Conservation (phyloP, 495 filamentous ascomycete species). For the Penicillium pancosmium region DNA sequence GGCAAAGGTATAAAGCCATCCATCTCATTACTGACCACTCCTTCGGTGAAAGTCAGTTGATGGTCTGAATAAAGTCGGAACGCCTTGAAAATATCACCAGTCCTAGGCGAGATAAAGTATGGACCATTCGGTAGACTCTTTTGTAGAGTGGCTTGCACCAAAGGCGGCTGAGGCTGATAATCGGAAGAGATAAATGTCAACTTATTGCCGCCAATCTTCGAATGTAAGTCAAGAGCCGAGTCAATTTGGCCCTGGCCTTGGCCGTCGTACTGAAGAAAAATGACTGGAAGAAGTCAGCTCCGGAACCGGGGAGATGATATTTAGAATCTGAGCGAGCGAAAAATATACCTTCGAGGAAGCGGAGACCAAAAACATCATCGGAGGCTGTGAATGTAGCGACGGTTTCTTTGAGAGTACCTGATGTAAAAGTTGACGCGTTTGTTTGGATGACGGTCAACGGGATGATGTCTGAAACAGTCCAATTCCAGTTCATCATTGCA, state of each 20-base stretch:
- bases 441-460: constrained; percentile 45
- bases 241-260: constrained; percentile 9
- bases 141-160: constrained; percentile 6
- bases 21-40: constrained; percentile 34
- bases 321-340: constrained; percentile 2
- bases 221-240: not conserved
- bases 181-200: constrained; percentile 11
- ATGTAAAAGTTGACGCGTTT: constrained; percentile 12
- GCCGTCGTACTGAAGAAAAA: constrained; percentile 14
- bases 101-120: constrained; percentile 46
- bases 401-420: constrained; percentile 22
- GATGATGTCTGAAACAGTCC: constrained; percentile 28
- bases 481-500: constrained; percentile 29
- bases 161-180: constrained; percentile 8
- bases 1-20: constrained; percentile 42
- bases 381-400: constrained; percentile 29
- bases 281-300: constrained; percentile 2
- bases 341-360: constrained; percentile 35
- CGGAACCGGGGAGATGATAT: not conserved
- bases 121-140: constrained; percentile 44
- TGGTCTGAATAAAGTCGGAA: constrained; percentile 47
- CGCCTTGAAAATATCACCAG: constrained; percentile 40
- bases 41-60: constrained; percentile 40
- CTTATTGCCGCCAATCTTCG: constrained; percentile 1
- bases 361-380: constrained; percentile 48